Conservation (phyloP, 495 filamentous ascomycete species). For the Trichocladium uniseriatum region DNA sequence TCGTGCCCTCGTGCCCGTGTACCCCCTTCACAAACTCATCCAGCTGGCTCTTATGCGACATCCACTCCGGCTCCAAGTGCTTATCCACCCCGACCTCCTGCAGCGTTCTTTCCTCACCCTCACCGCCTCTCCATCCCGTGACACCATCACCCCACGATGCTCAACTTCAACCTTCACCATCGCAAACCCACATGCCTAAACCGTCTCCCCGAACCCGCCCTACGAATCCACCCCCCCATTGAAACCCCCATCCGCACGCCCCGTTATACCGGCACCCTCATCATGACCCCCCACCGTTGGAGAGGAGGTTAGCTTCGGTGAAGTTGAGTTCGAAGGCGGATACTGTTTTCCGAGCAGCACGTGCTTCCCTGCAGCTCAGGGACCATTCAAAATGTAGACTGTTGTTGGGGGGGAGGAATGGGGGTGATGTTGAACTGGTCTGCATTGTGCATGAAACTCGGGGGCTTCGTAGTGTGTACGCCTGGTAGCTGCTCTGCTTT, state of each 20-base stretch:
- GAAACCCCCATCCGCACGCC: too few relatives aligned
- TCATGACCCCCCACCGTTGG: too few relatives aligned
- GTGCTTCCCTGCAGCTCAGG: constrained; percentile 46
- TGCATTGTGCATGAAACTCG: constrained; percentile 1
- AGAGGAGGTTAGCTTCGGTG: constrained; percentile 31
- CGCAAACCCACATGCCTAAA: too few relatives aligned
- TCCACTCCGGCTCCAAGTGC: constrained; percentile 39
- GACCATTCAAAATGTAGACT: constrained; percentile 49
- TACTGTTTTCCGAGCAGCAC: constrained; percentile 50
- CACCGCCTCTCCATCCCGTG: constrained; percentile 38
- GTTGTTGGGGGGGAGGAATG: constrained; percentile 36
- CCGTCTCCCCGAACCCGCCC: too few relatives aligned
- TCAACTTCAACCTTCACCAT: constrained; percentile 37
- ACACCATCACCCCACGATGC: constrained; percentile 20
- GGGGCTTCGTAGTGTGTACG: constrained; percentile 11
- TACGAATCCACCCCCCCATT: too few relatives aligned
- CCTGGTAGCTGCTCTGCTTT: constrained; percentile 44
- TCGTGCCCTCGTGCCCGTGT: constrained; percentile 31
- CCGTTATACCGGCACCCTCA: too few relatives aligned
- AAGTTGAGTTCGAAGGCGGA: too few relatives aligned
- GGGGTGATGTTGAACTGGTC: constrained; percentile 45
- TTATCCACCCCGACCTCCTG: constrained; percentile 24
- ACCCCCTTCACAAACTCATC: constrained; percentile 50
- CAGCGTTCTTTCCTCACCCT: constrained; percentile 34
- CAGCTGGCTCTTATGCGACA: constrained; percentile 44